Base-by-base conservation (phyloP, 116 monocot genomes). In the Phalaenopsis hybrid region DNA sequence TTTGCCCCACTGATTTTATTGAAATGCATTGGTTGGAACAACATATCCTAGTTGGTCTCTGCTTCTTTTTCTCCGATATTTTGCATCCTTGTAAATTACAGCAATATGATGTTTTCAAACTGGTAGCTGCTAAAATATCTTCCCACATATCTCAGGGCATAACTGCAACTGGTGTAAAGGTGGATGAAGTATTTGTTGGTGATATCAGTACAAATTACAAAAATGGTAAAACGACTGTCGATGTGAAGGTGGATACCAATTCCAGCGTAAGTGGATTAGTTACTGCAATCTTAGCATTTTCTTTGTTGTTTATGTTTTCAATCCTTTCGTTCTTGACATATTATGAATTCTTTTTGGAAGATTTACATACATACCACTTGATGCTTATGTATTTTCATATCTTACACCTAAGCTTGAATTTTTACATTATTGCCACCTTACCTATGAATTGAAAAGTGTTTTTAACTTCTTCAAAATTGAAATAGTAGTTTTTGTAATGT, bases 171-270 rank as follows among this genome's bases (percentile, higher is more conserved):
- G 91, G 94, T 73, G 81, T 88, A 70, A 89, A 89, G 79, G 51
- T 86, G 44, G 83, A 84, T 81, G 79, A 88, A 52, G 23, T 84
- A 50, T 94, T 88, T 83, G 78, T 88, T 85, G 91, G 94, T 84
- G 94, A 94, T 79, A 85, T 94, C 67, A 84, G 67, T 76, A 81
- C 91, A 73, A 85, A 91, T 18, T 91, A 89, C 75, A 89, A 57
- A 83, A 89, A 84, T 82, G 91, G 91, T 68, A 91, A 80, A 80
- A 87, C 91, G 18, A 82, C 82, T 75, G 86, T 94, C 43, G 89
- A 91, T 85, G 85, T 91, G 70, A 94, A 91, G 84, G 85, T 94
- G 63, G 88, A 91, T 81, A 88, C 86, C 81, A 80, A 88, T 78
- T 94, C 91, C 11, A 91, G 84, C 87, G 94, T 94, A 84, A 89